A percentile compares a stretch with the other conserved stretches of the same genome.
Conservation (phyloP, 306 rosid species). For the Clitoria ternatea region DNA sequence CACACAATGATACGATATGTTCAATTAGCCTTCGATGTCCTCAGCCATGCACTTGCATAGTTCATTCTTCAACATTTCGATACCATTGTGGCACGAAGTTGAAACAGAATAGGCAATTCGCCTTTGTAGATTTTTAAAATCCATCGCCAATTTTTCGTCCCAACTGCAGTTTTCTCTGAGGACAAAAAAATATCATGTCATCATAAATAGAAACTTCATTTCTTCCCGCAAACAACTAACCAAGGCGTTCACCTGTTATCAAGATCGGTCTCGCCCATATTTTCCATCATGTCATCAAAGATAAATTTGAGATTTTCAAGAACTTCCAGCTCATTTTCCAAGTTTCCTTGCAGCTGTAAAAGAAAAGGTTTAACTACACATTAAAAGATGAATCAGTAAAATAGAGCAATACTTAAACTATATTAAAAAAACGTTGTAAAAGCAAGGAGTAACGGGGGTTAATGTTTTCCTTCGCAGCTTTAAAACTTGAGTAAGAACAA, state of each 20-base stretch:
- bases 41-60: conserved; percentile 47
- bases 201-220: not conserved
- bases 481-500: no score
- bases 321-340: conserved; percentile 69
- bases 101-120: conserved; percentile 51
- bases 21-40: conserved; percentile 47
- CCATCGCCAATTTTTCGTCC: conserved; percentile 67
- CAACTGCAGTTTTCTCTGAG: conserved; percentile 45
- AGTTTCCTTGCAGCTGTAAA: conserved; percentile 53
- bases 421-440: no score
- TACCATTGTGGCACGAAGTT: conserved; percentile 49
- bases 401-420: not conserved
- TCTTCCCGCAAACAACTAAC: not conserved
- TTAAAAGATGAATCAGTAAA: not conserved
- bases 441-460: not conserved
- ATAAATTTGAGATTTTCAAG: conserved; percentile 42
- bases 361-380: conserved; percentile 8
- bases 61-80: conserved; percentile 32
- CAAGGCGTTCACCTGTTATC: conserved; percentile 51
- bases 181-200: not conserved
- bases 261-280: conserved; percentile 44
- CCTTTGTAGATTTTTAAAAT: conserved; percentile 49
- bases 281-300: conserved; percentile 54
- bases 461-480: conserved; percentile 2
- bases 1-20: conserved; percentile 10